Evolutionary conservation across 1,139 yeast genomes (phyloP), one percentile per base, ranked within the genome.

Genomic region (Petasospora fabianii): DNA sequence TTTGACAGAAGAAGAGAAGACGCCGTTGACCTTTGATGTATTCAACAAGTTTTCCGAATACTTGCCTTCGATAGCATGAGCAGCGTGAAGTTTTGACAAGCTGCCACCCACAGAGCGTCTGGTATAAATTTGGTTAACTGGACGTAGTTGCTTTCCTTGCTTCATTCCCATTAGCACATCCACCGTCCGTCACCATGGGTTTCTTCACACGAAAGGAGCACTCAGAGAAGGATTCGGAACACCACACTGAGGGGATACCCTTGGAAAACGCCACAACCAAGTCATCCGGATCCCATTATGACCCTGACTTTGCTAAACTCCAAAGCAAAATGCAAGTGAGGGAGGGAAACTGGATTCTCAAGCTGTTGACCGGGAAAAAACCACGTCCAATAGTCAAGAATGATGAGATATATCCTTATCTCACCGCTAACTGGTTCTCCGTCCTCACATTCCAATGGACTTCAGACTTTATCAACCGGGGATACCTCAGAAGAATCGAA

Each of bases 401-500:
- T 8, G 71, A 69, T 38, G 50, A 47, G 19, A 46, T 47, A 1
- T 69, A 55, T 43, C 73, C 74, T 0, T 51, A 45, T 10, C 27
- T 42, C 6, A 44, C 48, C 3, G 65, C 69, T 3, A 69, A 65
- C 40, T 33, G 60, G 14, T 31, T 71, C 11, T 62, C 62, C 5
- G 50, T 55, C 27, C 14, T 62, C 0, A 60, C 66, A 24, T 71
- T 71, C 47, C 51, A 58, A 48, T 72, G 76, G 75, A 51, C 68
- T 18, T 39, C 50, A 7, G 69, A 71, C 1, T 35, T 71, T 10
- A 51, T 71, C 46, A 60, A 56, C 30, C 62, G 60, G 2, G 78
- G 77, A 0, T 73, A 72, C 47, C 56, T 61, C 27, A 59, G 78
- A 54, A 68, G 75, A 18, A 42, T 73, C 11, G 65, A 61, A 35